Evolutionary conservation across 1,284 basidiomycete species (phyloP).

Genomic region (Tranzscheliella williamsii): DNA sequence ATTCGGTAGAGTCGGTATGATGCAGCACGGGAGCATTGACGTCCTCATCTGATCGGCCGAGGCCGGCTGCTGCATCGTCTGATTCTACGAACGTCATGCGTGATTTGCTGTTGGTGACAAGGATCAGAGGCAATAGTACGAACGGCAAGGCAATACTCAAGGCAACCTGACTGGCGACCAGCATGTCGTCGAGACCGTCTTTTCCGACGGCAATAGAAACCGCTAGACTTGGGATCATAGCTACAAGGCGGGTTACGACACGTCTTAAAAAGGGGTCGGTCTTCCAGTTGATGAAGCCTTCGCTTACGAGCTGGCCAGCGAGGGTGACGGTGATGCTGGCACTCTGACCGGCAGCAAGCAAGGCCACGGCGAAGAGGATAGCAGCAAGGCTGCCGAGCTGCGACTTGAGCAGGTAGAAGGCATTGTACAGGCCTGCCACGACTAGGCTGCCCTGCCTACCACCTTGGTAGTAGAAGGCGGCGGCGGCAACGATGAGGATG

Average conservation of each 20-base stretch:
- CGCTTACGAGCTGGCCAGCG: slow-evolving; percentile 86
- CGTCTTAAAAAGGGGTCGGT: slow-evolving; percentile 80
- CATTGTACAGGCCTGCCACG: slow-evolving; percentile 52
- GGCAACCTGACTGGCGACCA: slow-evolving; percentile 85
- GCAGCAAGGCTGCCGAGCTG: slow-evolving; percentile 42
- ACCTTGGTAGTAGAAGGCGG: slow-evolving; percentile 60
- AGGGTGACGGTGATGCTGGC: slow-evolving; percentile 90
- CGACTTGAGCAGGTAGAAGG: slow-evolving; percentile 46
- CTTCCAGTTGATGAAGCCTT: slow-evolving; percentile 90
- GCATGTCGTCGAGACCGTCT: slow-evolving; percentile 75
- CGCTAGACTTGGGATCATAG: slow-evolving; percentile 81
- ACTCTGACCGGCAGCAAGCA: slow-evolving; percentile 78
- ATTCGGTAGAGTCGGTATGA: too few species aligned
- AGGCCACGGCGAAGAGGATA: slow-evolving; percentile 55
- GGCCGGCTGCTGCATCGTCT: too few species aligned
- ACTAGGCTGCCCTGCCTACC: slow-evolving; percentile 30
- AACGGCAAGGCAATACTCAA: slow-evolving; percentile 84
- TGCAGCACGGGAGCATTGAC: not conserved
- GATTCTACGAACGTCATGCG: slow-evolving; percentile 18
- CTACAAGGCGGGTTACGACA: slow-evolving; percentile 78
- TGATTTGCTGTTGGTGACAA: slow-evolving; percentile 43
- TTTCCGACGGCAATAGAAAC: slow-evolving; percentile 78
- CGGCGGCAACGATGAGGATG: slow-evolving; percentile 67
- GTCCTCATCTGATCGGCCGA: slow-evolving; percentile 1
- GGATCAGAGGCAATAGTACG: slow-evolving; percentile 50